A percentile compares a stretch with the other conserved stretches of the same genome.
Evolutionary conservation across 2,329 filamentous ascomycete genomes (phyloP).

Genomic region (Paecilomyces niveus): DNA sequence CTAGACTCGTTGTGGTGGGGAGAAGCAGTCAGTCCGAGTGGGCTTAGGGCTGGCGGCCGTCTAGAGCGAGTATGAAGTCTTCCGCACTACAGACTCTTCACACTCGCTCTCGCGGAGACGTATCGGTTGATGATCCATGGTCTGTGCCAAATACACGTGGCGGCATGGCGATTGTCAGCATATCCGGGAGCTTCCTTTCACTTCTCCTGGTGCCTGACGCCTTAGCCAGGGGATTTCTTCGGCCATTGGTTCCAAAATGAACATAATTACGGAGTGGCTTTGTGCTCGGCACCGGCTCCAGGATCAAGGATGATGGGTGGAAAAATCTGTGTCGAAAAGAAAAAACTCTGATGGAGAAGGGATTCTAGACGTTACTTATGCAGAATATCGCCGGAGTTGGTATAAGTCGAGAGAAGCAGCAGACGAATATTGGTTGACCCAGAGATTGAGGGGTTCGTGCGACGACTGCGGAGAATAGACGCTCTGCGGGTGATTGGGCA

Average conservation of each 20-base stretch:
- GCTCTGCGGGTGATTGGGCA: no score
- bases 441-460: no score
- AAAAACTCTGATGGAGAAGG: background rate
- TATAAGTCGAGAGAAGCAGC: background rate
- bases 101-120: background rate
- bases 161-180: background rate
- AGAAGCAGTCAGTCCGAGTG: background rate
- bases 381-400: background rate
- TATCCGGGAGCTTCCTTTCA: background rate
- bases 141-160: background rate
- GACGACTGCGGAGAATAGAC: no score
- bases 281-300: background rate
- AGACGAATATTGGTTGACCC: background rate
- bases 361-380: background rate
- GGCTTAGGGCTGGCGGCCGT: background rate
- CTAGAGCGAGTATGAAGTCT: background rate
- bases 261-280: background rate
- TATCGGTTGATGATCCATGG: background rate
- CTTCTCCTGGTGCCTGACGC: background rate
- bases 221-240: background rate
- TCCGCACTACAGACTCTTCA: background rate
- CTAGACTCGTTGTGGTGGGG: background rate
- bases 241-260: background rate
- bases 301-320: background rate
- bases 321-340: background rate